Evolutionary conservation across 192 early-diverging fungal species (phyloP).

Genomic region (Umbelopsis isabellina): DNA sequence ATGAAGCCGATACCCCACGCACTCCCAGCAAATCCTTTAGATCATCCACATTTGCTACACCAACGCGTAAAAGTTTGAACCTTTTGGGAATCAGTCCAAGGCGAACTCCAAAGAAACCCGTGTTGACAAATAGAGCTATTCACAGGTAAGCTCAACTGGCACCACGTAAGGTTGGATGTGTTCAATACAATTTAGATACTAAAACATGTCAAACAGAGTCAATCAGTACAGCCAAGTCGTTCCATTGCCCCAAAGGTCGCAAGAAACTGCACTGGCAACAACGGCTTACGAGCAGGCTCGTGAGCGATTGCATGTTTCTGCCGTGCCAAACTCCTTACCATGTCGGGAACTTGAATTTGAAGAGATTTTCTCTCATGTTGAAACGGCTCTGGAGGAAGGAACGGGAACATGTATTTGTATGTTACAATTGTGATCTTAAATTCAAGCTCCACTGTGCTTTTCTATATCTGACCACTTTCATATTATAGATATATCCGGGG

Average conservation of each 20-base stretch:
- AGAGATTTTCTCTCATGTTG: constrained; percentile 74
- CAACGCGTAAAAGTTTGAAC: constrained; percentile 10
- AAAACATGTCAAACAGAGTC: background rate
- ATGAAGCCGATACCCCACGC: background rate
- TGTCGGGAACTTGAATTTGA: constrained; percentile 93
- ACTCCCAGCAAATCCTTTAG: constrained; percentile 1
- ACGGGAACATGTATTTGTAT: constrained; percentile 86
- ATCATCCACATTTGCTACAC: constrained; percentile 2
- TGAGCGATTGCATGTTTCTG: constrained; percentile 84
- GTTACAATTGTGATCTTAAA: constrained; percentile 5
- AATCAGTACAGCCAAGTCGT: constrained; percentile 6
- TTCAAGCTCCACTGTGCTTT: background rate
- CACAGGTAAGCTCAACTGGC: background rate
- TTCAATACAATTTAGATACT: background rate
- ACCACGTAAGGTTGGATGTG: background rate
- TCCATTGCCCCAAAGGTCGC: constrained; percentile 39
- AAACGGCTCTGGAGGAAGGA: constrained; percentile 80
- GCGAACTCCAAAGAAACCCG: constrained; percentile 2
- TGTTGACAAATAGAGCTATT: background rate
- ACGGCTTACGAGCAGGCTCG: constrained; percentile 69
- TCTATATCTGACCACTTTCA: background rate
- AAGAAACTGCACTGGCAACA: constrained; percentile 27
- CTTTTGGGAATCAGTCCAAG: background rate
- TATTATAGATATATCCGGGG: constrained; percentile 84
- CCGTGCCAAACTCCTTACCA: constrained; percentile 89